Conservation (phyloP, 1,284 basidiomycete species). For the Trichosporon sp. region DNA sequence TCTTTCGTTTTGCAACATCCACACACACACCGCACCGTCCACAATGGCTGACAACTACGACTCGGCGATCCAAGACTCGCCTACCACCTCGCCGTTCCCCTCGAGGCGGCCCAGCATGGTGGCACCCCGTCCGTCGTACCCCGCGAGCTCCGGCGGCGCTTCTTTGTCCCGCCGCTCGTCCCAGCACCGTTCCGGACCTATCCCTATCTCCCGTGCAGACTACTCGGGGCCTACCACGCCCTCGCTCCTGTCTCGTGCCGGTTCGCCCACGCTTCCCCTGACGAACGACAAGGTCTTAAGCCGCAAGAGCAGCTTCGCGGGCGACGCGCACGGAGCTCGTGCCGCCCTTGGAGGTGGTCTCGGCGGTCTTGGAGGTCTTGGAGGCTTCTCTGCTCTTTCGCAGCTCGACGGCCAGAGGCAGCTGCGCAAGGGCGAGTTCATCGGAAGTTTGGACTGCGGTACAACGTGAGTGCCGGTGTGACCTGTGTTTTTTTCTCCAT, state of each 20-base stretch:
- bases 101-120: slow-evolving; percentile 27
- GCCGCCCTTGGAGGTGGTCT: slow-evolving; percentile 13
- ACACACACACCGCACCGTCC: neutral
- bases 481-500: neutral
- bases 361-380: slow-evolving; percentile 24
- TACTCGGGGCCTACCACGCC: slow-evolving; percentile 43
- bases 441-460: slow-evolving; percentile 85
- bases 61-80: slow-evolving; percentile 20
- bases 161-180: slow-evolving; percentile 33
- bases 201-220: slow-evolving; percentile 38
- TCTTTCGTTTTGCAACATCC: neutral
- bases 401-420: slow-evolving; percentile 32
- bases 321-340: slow-evolving; percentile 15
- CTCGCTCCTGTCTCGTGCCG: slow-evolving; percentile 45
- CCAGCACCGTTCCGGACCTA: slow-evolving; percentile 35
- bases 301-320: slow-evolving; percentile 25
- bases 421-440: slow-evolving; percentile 58
- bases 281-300: slow-evolving; percentile 34
- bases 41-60: slow-evolving; percentile 9
- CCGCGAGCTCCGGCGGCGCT: slow-evolving; percentile 5
- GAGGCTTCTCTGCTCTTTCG: slow-evolving; percentile 21
- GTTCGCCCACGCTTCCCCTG: slow-evolving; percentile 46
- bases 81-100: slow-evolving; percentile 21
- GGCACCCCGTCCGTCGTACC: slow-evolving; percentile 10
- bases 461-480: slow-evolving; percentile 66